Evolutionary conservation across 371 early-diverging fungal species (phyloP).

Genomic region (Parasitella parasitica): DNA sequence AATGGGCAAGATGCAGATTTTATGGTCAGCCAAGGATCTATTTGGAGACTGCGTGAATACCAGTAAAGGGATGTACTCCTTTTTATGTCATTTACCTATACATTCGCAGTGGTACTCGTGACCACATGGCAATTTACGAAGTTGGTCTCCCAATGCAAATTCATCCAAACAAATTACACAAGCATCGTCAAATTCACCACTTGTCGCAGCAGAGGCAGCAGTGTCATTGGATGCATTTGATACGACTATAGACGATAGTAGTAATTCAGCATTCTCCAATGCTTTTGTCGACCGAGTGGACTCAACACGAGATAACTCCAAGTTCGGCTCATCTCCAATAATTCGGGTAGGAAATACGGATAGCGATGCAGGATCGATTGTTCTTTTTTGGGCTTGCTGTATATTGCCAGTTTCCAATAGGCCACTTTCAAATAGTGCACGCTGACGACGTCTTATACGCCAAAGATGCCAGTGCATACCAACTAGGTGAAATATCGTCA

Average conservation of each 20-base stretch:
- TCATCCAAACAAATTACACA: slow-evolving; percentile 86
- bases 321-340: slow-evolving; percentile 26
- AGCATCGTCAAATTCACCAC: slow-evolving; percentile 12
- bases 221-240: neutral
- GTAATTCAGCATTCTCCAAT: slow-evolving; percentile 32
- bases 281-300: slow-evolving; percentile 34
- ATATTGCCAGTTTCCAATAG: slow-evolving; percentile 13
- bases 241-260: neutral
- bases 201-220: neutral
- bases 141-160: slow-evolving; percentile 58
- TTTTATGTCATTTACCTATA: slow-evolving; percentile 56
- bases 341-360: slow-evolving; percentile 38
- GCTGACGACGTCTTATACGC: slow-evolving; percentile 46
- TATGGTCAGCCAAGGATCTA: slow-evolving; percentile 58
- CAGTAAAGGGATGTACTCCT: too few relatives aligned
- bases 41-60: neutral
- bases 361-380: slow-evolving; percentile 32
- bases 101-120: slow-evolving; percentile 86
- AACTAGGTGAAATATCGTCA: slow-evolving; percentile 26
- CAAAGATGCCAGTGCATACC: slow-evolving; percentile 55
- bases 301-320: slow-evolving; percentile 1
- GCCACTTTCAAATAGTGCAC: slow-evolving; percentile 37
- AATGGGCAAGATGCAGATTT: slow-evolving; percentile 57
- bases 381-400: slow-evolving; percentile 16
- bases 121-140: slow-evolving; percentile 71